Evolutionary conservation across 192 early-diverging fungal genomes (phyloP).

Genomic region (Pecoramyces ruminantium): DNA sequence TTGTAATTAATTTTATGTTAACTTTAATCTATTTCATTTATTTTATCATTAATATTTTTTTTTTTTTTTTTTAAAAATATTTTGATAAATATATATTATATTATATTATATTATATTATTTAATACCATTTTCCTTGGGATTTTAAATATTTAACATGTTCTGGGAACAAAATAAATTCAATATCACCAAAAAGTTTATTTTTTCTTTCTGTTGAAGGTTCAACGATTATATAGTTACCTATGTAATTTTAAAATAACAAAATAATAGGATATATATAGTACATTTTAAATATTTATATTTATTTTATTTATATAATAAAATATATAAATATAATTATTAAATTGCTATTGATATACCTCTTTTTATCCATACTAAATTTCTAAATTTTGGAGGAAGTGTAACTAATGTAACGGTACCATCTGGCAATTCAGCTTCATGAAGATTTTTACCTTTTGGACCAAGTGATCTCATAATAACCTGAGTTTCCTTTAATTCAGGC

Average conservation of each 20-base stretch:
- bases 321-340: no score
- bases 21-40: no score
- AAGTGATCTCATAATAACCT: slow-evolving; percentile 30
- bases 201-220: slow-evolving; percentile 31
- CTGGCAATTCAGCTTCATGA: slow-evolving; percentile 42
- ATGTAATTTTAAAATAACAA: no score
- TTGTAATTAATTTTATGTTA: no score
- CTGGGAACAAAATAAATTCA: slow-evolving; percentile 47
- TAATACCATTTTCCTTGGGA: slow-evolving; percentile 38
- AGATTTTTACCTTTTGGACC: slow-evolving; percentile 54
- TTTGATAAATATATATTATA: no score
- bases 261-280: no score
- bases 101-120: no score
- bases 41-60: no score
- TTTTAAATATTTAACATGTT: slow-evolving; percentile 54
- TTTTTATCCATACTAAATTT: slow-evolving; percentile 67
- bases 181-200: slow-evolving; percentile 65
- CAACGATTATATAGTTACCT: slow-evolving; percentile 52
- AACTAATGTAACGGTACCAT: slow-evolving; percentile 35
- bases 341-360: no score
- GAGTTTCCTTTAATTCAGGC: slow-evolving; percentile 1
- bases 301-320: no score
- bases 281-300: no score
- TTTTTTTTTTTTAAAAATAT: no score
- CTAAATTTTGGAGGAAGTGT: slow-evolving; percentile 61